These are phyloP conservation scores for Pilatotrama ljubarskyi DNA, from an alignment of 768 basidiomycete genomes.

Conservation along the genomic window DNA sequence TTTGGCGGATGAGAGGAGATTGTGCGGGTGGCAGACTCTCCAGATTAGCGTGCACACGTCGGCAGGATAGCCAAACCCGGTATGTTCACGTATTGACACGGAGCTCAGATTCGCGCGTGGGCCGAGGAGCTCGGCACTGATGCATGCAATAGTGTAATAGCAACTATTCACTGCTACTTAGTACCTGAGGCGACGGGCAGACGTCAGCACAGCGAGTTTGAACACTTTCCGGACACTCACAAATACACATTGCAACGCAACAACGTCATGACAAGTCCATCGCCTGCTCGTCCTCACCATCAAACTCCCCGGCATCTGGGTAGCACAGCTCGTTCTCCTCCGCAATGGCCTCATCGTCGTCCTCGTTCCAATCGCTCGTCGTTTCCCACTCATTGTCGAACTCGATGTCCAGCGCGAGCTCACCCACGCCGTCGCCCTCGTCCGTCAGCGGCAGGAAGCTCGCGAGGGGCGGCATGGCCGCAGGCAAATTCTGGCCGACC, in stretches of 20 bases:
- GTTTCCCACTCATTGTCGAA: slow-evolving; percentile 91
- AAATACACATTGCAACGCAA: not conserved
- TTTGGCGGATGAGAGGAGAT: no score
- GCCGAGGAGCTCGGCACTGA: no score
- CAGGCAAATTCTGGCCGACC: slow-evolving; percentile 51
- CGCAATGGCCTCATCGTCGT: slow-evolving; percentile 72
- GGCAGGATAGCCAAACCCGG: no score
- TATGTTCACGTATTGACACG: no score
- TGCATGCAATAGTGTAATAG: no score
- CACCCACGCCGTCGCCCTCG: slow-evolving; percentile 52
- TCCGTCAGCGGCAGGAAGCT: slow-evolving; percentile 62
- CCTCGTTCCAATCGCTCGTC: slow-evolving; percentile 89
- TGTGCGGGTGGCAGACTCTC: no score
- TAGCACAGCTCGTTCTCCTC: slow-evolving; percentile 77
- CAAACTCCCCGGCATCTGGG: slow-evolving; percentile 44
- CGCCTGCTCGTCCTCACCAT: slow-evolving; percentile 35
- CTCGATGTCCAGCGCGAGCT: slow-evolving; percentile 73
- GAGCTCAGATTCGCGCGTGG: no score
- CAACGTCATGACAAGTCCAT: slow-evolving; percentile 37
- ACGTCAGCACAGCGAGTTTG: not conserved
- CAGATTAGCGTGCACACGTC: no score
- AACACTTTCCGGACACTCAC: not conserved
- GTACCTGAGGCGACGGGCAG: not conserved
- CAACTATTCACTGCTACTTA: no score
- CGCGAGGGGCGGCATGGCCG: slow-evolving; percentile 45